Evolutionary conservation across 495 filamentous ascomycete species (phyloP).

Genomic region (Podospora tetraspora): DNA sequence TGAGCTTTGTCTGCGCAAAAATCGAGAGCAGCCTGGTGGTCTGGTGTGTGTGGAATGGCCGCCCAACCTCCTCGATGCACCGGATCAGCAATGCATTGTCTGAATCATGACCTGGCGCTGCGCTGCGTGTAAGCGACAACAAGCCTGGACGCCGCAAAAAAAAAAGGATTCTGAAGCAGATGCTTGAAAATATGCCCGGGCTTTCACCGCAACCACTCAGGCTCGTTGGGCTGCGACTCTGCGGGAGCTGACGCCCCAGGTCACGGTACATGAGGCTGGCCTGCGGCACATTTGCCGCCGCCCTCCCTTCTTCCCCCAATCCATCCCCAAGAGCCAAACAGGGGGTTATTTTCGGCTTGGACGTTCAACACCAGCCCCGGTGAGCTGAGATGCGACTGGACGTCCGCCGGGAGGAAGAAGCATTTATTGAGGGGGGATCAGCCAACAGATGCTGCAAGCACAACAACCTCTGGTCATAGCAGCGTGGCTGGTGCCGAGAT

Average conservation of each 20-base stretch:
- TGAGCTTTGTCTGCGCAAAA: slow-evolving; percentile 1
- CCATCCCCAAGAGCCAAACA: neutral
- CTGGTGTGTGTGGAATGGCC: neutral
- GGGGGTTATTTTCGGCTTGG: neutral
- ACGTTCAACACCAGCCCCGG: neutral
- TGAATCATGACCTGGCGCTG: slow-evolving; percentile 7
- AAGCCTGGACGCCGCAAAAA: neutral
- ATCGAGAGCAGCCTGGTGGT: neutral
- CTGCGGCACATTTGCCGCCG: neutral
- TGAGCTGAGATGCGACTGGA: neutral
- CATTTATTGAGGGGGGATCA: neutral
- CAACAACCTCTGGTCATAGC: neutral
- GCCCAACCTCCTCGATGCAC: slow-evolving; percentile 4
- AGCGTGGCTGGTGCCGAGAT: neutral
- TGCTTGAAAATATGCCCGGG: neutral
- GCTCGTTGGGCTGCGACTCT: neutral
- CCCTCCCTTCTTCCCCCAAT: neutral
- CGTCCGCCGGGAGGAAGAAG: neutral
- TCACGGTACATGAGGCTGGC: neutral
- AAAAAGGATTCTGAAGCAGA: neutral
- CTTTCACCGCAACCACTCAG: neutral
- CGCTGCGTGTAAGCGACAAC: slow-evolving; percentile 3
- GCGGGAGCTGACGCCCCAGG: neutral
- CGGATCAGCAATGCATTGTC: slow-evolving; percentile 12
- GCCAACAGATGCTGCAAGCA: neutral